These are phyloP conservation scores for Vicia sativa DNA, from an alignment of 306 rosid species.

Conservation along the genomic window DNA sequence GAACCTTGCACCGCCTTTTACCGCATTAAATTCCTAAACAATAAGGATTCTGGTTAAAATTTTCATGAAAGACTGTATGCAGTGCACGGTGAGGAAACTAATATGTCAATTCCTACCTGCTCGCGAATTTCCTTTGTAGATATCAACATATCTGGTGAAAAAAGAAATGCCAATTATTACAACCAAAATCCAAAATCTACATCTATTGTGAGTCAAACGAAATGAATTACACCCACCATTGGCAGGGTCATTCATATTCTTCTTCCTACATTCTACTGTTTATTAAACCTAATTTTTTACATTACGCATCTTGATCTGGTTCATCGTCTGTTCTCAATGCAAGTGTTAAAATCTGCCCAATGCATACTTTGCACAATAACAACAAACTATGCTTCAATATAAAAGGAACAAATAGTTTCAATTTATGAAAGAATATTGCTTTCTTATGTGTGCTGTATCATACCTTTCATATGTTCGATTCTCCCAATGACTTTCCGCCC, in stretches of 20 bases:
- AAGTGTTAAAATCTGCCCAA: conserved; percentile 12
- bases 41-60: conserved; percentile 30
- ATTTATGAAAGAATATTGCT: conserved; percentile 21
- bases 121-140: conserved; percentile 61
- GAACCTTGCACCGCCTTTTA: conserved; percentile 58
- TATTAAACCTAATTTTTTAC: neutral
- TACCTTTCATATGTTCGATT: conserved; percentile 68
- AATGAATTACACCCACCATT: conserved; percentile 24
- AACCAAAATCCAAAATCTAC: conserved; percentile 40
- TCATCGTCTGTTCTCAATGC: conserved; percentile 12
- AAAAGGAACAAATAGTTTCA: conserved; percentile 20
- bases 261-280: conserved; percentile 6
- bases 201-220: conserved; percentile 35
- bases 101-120: conserved; percentile 55
- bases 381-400: neutral
- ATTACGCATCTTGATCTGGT: conserved; percentile 24
- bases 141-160: conserved; percentile 60
- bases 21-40: conserved; percentile 66
- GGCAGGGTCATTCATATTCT: conserved; percentile 21
- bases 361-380: neutral
- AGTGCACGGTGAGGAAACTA: conserved; percentile 22
- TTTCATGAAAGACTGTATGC: conserved; percentile 14
- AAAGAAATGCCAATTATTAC: conserved; percentile 54
- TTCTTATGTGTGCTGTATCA: conserved; percentile 18
- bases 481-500: conserved; percentile 95